Evolutionary conservation across 257 asterid species (phyloP), one percentile per base, ranked within the genome.

Genomic region (Lycium ferocissimum): DNA sequence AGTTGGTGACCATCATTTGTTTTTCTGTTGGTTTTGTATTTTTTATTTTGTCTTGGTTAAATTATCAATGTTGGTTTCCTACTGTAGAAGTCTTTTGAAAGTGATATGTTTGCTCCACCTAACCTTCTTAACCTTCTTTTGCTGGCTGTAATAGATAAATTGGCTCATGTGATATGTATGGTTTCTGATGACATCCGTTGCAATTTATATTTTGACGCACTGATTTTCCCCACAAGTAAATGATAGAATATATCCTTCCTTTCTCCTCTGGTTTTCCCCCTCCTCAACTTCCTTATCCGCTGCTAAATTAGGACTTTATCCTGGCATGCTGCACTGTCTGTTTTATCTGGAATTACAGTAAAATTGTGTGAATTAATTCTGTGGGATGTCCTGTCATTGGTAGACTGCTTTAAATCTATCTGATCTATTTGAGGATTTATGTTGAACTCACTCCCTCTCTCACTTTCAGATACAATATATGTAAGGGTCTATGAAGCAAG

Each of bases 401-500:
- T 51, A 3, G 47, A 76, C 17, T 76, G 62, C 13, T 51, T 22
- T 76, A 22, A 76, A 20, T 76, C 47, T 49, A 66, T 66, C 51
- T 51, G 13, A 71, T 26, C 35, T 1, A 10, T 49, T 67, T 59
- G 75, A 6, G 20, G 76, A 13, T 51, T 20, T 20, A n/a, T 80
- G 51, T 9, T 70, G 79, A 56, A 43, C 59, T 83, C 56, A 62
- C 40, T 0, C 35, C 17, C 49, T 47, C 63, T 85, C 71, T 67
- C 56, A 5, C 65, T 61, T 69, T 17, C 90, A 91, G 94, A 90
- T 79, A 88, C 90, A 17, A 87, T 91, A 79, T 91, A 83, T 72
- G 94, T 91, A 5, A 85, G 92, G 87, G 94, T 89, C 53, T 90
- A 75, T 65, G 94, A 91, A 88, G 59, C 89, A 58, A 90, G 94